phyloP scores from a whole-genome alignment of 1,284 basidiomycete species.

The Melampsora larici-populina region DNA sequence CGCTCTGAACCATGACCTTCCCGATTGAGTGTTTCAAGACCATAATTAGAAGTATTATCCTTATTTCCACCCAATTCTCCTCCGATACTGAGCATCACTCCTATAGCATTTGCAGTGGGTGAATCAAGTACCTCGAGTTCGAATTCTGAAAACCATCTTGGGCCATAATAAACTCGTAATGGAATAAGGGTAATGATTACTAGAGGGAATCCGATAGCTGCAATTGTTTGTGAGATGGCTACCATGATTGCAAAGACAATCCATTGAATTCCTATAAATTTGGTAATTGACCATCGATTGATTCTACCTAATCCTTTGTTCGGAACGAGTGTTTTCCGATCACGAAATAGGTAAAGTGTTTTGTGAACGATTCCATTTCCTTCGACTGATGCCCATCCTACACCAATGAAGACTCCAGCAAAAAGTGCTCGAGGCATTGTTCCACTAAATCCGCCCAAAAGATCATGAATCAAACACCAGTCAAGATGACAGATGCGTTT shows the following conservation, averaged over 20 bases:
- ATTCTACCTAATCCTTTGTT: constrained; percentile 71
- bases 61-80: background rate
- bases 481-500: background rate
- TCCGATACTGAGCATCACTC: constrained; percentile 38
- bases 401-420: constrained; percentile 53
- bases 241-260: constrained; percentile 84
- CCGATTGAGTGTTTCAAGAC: too few species aligned
- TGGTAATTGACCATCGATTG: constrained; percentile 69
- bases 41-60: too few species aligned
- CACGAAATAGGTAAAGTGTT: constrained; percentile 75
- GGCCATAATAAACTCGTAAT: constrained; percentile 69
- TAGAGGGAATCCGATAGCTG: constrained; percentile 76
- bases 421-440: constrained; percentile 47
- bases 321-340: constrained; percentile 63
- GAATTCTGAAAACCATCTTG: constrained; percentile 70
- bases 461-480: constrained; percentile 43
- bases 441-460: constrained; percentile 42
- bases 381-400: constrained; percentile 62
- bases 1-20: too few species aligned
- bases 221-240: constrained; percentile 85
- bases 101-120: constrained; percentile 64
- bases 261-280: constrained; percentile 77
- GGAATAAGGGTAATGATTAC: constrained; percentile 87
- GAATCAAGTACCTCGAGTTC: constrained; percentile 83
- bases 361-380: constrained; percentile 80